These are phyloP conservation scores for Salix dunnii DNA, from an alignment of 345 rosid species.

Conservation along the genomic window DNA sequence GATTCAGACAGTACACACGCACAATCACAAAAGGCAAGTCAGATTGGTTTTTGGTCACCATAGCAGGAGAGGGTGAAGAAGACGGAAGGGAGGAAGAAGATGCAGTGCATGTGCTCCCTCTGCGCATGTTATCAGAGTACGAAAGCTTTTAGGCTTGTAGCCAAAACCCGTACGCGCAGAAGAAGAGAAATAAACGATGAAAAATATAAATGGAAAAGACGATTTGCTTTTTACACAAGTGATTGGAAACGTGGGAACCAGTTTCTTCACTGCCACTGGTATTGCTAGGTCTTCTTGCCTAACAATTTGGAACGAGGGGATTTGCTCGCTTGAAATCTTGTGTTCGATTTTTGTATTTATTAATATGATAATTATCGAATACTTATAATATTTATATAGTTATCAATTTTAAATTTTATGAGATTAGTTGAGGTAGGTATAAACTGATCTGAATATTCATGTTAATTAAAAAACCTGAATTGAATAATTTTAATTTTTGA, in stretches of 20 bases:
- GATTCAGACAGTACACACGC: conserved; percentile 14
- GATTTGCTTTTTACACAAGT: conserved; percentile 12
- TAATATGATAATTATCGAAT: no score
- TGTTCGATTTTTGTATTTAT: no score
- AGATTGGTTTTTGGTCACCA: neutral
- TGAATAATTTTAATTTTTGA: no score
- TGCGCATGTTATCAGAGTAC: conserved; percentile 7
- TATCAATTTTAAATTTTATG: no score
- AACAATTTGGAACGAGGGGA: no score
- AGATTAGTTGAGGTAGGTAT: no score
- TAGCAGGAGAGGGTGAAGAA: no score
- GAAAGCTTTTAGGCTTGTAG: conserved; percentile 14
- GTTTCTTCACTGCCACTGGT: neutral
- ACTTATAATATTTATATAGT: no score
- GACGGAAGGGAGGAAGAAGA: neutral
- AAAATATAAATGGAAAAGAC: conserved; percentile 10
- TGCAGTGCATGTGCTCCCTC: neutral
- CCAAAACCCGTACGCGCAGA: conserved; percentile 13
- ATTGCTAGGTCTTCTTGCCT: neutral
- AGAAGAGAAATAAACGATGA: neutral
- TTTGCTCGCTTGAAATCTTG: no score
- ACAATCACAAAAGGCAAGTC: conserved; percentile 20
- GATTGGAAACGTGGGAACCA: neutral
- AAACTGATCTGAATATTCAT: no score
- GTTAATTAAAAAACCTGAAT: no score